Evolutionary conservation across 2,329 filamentous ascomycete species (phyloP).

Genomic region (Hymenoscyphus infarciens): DNA sequence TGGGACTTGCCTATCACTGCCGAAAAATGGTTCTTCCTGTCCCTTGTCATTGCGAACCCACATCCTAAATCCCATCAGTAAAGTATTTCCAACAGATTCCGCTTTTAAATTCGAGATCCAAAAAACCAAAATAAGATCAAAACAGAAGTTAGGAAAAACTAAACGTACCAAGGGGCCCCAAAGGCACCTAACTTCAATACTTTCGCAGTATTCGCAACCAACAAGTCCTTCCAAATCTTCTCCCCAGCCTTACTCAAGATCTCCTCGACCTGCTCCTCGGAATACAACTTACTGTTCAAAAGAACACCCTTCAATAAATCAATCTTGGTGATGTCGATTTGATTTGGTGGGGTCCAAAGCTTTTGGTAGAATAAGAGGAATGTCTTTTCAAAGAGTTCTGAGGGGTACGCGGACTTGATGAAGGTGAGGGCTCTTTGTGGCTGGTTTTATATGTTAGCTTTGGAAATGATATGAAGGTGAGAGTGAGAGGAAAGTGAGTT

Average conservation of each 20-base stretch:
- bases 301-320: conserved; percentile 47
- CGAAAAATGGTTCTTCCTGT: conserved; percentile 67
- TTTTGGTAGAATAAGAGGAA: conserved; percentile 54
- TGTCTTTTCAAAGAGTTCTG: conserved; percentile 47
- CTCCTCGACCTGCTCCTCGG: conserved; percentile 46
- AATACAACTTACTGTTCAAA: conserved; percentile 40
- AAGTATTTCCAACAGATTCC: too few species aligned
- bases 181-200: conserved; percentile 66
- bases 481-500: conserved; percentile 30
- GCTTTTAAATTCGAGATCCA: too few species aligned
- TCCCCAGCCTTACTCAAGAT: conserved; percentile 53
- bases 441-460: conserved; percentile 38
- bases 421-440: conserved; percentile 64
- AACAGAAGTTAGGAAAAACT: background rate
- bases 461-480: conserved; percentile 34
- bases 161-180: conserved; percentile 60
- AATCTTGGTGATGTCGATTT: conserved; percentile 57
- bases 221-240: conserved; percentile 48
- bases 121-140: too few species aligned
- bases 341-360: conserved; percentile 57
- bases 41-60: conserved; percentile 60
- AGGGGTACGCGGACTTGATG: conserved; percentile 57
- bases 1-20: conserved; percentile 60
- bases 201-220: conserved; percentile 57
- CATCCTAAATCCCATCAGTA: conserved; percentile 40